Evolutionary conservation across 176 grass and related monocot species (phyloP), one percentile per base, ranked within the genome.

Genomic region (Elaeis guineensis): DNA sequence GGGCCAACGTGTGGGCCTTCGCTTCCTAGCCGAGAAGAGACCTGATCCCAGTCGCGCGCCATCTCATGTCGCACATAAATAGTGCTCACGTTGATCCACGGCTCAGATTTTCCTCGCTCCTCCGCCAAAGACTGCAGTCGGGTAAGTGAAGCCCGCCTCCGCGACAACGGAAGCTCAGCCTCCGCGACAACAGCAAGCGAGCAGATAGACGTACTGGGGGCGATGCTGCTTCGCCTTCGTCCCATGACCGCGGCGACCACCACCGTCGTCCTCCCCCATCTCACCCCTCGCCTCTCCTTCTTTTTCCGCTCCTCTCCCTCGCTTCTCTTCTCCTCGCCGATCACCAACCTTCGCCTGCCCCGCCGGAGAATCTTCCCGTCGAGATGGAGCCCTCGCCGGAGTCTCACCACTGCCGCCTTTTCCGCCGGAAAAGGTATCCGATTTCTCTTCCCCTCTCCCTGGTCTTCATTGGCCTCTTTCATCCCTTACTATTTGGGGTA

Each of bases 201-300:
- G 21, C 54, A 12, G 54, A 55, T 55, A 55, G 21, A 55, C n/a
- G 0, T 11, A 22, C 17, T 16, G 19, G 17, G 60, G 55, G 59
- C 51, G 20, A 87, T 91, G 88, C 70, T 87, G 64, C 80, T 79
- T 55, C 83, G 88, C 79, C 67, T 83, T 54, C 77, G 75, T 51
- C 73, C 72, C 59, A 72, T 66, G 68, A 54, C 24, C 25, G 52
- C 35, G 19, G 59, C 32, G 51, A 35, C 72, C 73, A 63, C 65
- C 70, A 21, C 80, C 22, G 35, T 77, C 3, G 58, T 72, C 5
- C 60, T 63, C 24, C 67, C 71, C 30, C 24, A 84, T 57, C 54
- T 74, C 0, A 65, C 52, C 8, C 61, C 84, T 28, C 23, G 66
- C 53, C 54, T 69, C 21, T 66, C 32, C 21, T 17, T 39, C 1